phyloP scores from a whole-genome alignment of 2,329 filamentous ascomycete species.

The Calonectria pauciramosa region DNA sequence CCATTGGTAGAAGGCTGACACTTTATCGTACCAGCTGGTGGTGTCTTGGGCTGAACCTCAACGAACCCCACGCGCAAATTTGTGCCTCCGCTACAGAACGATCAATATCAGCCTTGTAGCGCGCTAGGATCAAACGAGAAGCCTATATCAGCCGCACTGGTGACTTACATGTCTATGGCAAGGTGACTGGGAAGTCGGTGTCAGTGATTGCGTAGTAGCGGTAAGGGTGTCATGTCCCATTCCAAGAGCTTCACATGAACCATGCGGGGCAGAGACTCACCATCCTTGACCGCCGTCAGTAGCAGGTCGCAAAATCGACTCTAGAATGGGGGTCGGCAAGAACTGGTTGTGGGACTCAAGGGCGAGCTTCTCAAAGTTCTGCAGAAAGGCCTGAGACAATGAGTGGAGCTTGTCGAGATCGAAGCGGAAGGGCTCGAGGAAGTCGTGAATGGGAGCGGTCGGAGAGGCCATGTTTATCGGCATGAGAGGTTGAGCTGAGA shows the following conservation, averaged over 20 bases:
- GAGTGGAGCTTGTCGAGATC: conserved; percentile 59
- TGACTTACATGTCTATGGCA: conserved; percentile 75
- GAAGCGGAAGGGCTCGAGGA: conserved; percentile 65
- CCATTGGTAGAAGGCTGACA: conserved; percentile 25
- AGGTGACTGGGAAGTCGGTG: conserved; percentile 60
- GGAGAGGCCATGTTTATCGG: conserved; percentile 30
- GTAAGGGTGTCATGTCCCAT: neutral
- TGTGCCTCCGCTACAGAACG: conserved; percentile 70
- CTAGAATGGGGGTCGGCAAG: conserved; percentile 72
- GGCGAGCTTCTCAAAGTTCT: conserved; percentile 64
- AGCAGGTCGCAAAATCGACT: conserved; percentile 67
- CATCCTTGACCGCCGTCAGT: conserved; percentile 59
- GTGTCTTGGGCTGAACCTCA: conserved; percentile 64
- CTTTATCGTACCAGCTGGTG: conserved; percentile 16
- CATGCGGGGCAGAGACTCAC: conserved; percentile 56
- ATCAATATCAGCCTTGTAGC: neutral
- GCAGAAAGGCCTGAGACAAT: conserved; percentile 63
- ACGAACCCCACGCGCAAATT: conserved; percentile 79
- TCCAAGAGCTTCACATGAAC: neutral
- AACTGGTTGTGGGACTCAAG: conserved; percentile 69
- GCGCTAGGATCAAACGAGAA: neutral
- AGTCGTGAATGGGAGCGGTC: conserved; percentile 52
- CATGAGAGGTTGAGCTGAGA: neutral
- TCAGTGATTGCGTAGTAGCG: conserved; percentile 29
- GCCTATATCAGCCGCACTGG: neutral